Evolutionary conservation across 768 basidiomycete genomes (phyloP).

Genomic region (Boletus eberwhitei): DNA sequence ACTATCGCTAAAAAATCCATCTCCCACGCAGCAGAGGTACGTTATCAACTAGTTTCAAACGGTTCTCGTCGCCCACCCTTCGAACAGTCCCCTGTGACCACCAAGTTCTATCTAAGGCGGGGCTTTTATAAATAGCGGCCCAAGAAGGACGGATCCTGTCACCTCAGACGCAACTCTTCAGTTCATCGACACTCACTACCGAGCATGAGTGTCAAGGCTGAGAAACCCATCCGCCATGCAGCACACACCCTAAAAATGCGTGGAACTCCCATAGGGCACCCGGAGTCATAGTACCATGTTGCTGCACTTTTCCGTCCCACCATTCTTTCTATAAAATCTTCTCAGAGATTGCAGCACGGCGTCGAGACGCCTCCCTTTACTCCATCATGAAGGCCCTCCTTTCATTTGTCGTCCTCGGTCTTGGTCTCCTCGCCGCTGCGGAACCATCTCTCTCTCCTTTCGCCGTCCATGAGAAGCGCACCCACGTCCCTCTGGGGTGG

Average conservation of each 20-base stretch:
- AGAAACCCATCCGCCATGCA: neutral
- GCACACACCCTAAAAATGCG: neutral
- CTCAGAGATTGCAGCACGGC: neutral
- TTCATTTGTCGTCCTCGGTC: constrained; percentile 12
- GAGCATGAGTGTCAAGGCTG: neutral
- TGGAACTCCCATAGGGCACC: neutral
- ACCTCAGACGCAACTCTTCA: neutral
- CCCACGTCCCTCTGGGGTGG: constrained; percentile 36
- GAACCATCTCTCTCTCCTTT: constrained; percentile 19
- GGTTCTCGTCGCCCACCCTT: neutral
- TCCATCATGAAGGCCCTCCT: constrained; percentile 16
- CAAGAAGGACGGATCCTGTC: neutral
- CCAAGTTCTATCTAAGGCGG: neutral
- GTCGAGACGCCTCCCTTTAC: neutral
- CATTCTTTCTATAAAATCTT: constrained; percentile 7
- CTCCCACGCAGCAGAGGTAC: neutral
- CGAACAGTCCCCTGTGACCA: neutral
- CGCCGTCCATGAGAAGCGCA: constrained; percentile 40
- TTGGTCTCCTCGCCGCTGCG: constrained; percentile 19
- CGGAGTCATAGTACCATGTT: constrained; percentile 5
- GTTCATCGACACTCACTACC: neutral
- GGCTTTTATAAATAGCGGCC: neutral
- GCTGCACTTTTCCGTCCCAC: constrained; percentile 1
- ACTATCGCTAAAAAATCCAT: no score
- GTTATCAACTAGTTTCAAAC: no score